Percentiles rank a stretch among this genome's conserved stretches.
These are phyloP conservation scores for Stagonosporopsis chrysanthemi DNA, from an alignment of 2,329 filamentous ascomycete species.

Conservation along the genomic window DNA sequence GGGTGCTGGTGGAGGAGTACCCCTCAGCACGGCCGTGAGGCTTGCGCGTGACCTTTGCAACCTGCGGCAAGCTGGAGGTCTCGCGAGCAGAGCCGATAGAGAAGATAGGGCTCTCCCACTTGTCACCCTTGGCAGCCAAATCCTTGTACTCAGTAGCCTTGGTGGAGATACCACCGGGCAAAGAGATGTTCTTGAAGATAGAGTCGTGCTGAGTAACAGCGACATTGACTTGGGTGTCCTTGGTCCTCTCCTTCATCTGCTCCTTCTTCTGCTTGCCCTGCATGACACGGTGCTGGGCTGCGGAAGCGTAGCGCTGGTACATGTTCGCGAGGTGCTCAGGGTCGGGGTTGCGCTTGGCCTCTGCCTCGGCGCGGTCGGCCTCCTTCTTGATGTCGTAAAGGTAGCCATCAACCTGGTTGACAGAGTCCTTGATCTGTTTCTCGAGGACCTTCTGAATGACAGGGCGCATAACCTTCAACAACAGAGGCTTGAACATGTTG, in stretches of 20 bases:
- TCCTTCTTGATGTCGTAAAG: slow-evolving; percentile 83
- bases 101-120: slow-evolving; percentile 96
- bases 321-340: slow-evolving; percentile 80
- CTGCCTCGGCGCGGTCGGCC: slow-evolving; percentile 73
- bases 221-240: slow-evolving; percentile 79
- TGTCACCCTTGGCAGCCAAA: slow-evolving; percentile 83
- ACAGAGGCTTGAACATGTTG: slow-evolving; percentile 81
- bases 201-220: slow-evolving; percentile 88
- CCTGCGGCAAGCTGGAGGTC: slow-evolving; percentile 73
- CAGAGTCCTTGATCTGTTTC: slow-evolving; percentile 85
- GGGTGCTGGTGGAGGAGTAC: slow-evolving; percentile 30
- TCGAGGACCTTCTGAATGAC: slow-evolving; percentile 87
- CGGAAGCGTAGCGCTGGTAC: slow-evolving; percentile 82
- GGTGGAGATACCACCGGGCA: slow-evolving; percentile 87
- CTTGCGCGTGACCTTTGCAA: slow-evolving; percentile 65
- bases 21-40: slow-evolving; percentile 57
- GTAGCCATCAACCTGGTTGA: slow-evolving; percentile 75
- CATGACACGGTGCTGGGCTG: slow-evolving; percentile 75
- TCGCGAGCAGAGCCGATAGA: slow-evolving; percentile 79
- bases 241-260: slow-evolving; percentile 54
- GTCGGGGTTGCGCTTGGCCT: slow-evolving; percentile 68
- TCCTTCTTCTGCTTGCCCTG: slow-evolving; percentile 81
- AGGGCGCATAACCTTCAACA: slow-evolving; percentile 84
- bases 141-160: slow-evolving; percentile 96
- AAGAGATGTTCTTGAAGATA: slow-evolving; percentile 86